Base-by-base conservation (phyloP, 768 basidiomycete genomes). In the Tylopilus balloui region DNA sequence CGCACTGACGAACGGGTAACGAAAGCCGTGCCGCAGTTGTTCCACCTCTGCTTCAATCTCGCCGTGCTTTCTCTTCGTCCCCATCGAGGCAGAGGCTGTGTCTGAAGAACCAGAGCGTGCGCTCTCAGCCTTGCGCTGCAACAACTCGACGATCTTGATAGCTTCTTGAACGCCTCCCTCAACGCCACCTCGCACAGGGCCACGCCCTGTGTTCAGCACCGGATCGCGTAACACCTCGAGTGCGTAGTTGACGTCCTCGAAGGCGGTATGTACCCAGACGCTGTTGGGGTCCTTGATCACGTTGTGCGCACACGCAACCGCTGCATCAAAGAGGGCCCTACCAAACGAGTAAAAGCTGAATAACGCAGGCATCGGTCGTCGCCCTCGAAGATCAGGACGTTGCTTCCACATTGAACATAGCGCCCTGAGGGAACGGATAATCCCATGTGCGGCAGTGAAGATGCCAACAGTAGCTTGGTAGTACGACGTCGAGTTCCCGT, bases 241-340 rank as follows among this genome's bases (percentile, higher is more conserved):
- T 6, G 75, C 78, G 24, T 63, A 60, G n/a, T 58, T 56, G 21
- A 78, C 61, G 51, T 75, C 75, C 45, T 77, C 74, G 47, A 75
- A 59, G 39, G 80, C 80, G 8, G 72, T 72, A 8, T 63, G 60
- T 0, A 77, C 76, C 57, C 76, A 75, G 29, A 80, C 67, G 24
- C 70, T 71, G 20, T 53, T 60, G 0, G 80, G 78, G 46, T 79
- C 74, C 58, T 74, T 73, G 45, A 86, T 72, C 47, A 77, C 78
- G 8, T 80, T 76, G 59, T 84, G 78, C 8, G 82, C 82, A 53
- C 81, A 83, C 13, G 80, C 71, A 17, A 86, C 76, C 5, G 79
- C 76, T 0, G 88, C 81, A 53, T 86, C 84, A 57, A 85, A 80
- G 17, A 90, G 64, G 13, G 79, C 70, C 51, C 82, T 76, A 14